These are phyloP conservation scores for Lasiodiplodia sp. DNA, from an alignment of 2,329 filamentous ascomycete species.

Conservation along the genomic window DNA sequence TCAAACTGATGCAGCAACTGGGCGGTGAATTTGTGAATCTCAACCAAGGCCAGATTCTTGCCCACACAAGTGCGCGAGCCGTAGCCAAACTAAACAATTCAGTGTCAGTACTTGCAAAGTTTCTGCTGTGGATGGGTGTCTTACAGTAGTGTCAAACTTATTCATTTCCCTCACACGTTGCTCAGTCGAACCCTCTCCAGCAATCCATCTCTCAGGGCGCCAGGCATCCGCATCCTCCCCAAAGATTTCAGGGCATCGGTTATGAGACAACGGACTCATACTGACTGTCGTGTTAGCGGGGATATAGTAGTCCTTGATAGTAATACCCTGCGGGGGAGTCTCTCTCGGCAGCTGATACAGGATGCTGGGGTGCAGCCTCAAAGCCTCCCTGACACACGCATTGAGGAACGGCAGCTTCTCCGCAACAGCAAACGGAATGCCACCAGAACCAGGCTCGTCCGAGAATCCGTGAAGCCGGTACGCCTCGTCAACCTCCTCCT, in stretches of 20 bases:
- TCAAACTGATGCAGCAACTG: slow-evolving; percentile 31
- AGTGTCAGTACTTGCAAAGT: not conserved
- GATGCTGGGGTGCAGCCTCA: slow-evolving; percentile 62
- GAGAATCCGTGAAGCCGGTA: not conserved
- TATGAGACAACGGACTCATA: slow-evolving; percentile 44
- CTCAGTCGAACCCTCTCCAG: not conserved
- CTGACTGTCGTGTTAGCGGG: slow-evolving; percentile 42
- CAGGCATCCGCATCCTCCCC: slow-evolving; percentile 55
- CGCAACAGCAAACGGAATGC: slow-evolving; percentile 4
- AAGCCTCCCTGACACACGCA: slow-evolving; percentile 61
- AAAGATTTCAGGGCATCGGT: slow-evolving; percentile 51
- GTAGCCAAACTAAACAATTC: slow-evolving; percentile 41
- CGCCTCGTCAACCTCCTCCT: not conserved
- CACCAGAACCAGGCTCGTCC: not conserved
- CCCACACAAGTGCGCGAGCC: slow-evolving; percentile 49
- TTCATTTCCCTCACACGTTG: not conserved
- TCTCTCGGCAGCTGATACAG: slow-evolving; percentile 44
- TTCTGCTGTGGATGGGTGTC: not conserved
- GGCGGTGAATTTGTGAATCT: slow-evolving; percentile 45
- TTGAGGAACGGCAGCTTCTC: slow-evolving; percentile 61
- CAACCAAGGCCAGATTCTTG: slow-evolving; percentile 45
- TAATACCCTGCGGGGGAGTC: slow-evolving; percentile 46
- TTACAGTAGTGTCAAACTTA: slow-evolving; percentile 12
- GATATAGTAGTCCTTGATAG: slow-evolving; percentile 44
- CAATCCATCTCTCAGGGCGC: slow-evolving; percentile 52